phyloP scores from a whole-genome alignment of 192 early-diverging fungal species.

The Podila epicladia region DNA sequence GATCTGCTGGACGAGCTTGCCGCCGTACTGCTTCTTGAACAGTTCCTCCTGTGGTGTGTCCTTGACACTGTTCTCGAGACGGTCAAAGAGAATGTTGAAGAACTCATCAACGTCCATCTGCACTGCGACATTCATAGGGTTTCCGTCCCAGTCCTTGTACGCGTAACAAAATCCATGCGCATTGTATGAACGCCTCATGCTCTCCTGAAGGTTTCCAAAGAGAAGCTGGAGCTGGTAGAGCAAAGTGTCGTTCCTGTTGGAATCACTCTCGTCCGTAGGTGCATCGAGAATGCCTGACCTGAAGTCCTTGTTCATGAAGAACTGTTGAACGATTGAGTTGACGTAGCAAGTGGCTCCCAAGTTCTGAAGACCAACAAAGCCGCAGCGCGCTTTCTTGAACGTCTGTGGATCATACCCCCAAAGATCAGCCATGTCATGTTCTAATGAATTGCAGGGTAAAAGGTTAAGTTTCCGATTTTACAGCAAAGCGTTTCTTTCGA shows the following conservation, averaged over 20 bases:
- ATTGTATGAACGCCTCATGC: conserved; percentile 59
- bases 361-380: conserved; percentile 66
- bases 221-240: conserved; percentile 61
- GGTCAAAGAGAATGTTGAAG: conserved; percentile 67
- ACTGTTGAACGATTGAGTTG: conserved; percentile 69
- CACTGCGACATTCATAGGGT: conserved; percentile 61
- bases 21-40: conserved; percentile 65
- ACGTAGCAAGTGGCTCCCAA: conserved; percentile 75
- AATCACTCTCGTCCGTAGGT: conserved; percentile 28
- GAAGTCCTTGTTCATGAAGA: conserved; percentile 65
- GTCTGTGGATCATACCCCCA: conserved; percentile 59
- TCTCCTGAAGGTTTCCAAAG: conserved; percentile 60
- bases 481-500: too few relatives aligned
- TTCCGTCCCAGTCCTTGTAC: conserved; percentile 63
- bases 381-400: conserved; percentile 48
- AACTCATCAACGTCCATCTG: conserved; percentile 73
- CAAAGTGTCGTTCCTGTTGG: conserved; percentile 54
- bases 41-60: conserved; percentile 55
- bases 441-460: neutral
- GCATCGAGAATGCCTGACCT: conserved; percentile 57
- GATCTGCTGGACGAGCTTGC: conserved; percentile 66
- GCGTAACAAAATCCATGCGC: conserved; percentile 56
- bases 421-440: conserved; percentile 43
- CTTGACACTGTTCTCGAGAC: conserved; percentile 60
- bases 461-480: neutral